Evolutionary conservation across 2,329 filamentous ascomycete species (phyloP), one percentile per base, ranked within the genome.

Genomic region (Esteya vermicola): DNA sequence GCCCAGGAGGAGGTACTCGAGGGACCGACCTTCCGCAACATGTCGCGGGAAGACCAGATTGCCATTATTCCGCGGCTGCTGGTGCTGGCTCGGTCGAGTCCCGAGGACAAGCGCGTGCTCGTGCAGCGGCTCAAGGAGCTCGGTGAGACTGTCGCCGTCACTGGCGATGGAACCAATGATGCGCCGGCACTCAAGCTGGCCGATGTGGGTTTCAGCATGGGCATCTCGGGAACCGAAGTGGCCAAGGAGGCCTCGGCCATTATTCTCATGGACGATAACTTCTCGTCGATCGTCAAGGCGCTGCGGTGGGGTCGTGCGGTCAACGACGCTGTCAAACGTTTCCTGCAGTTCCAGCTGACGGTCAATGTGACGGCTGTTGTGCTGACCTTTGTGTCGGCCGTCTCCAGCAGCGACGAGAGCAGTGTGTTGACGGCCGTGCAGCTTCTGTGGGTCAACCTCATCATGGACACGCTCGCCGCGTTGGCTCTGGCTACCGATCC

Each of bases 401-500:
- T 93, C 9, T 75, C 80, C 23, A 86, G 71, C 56, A 54, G 56
- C 0, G 61, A 75, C 2, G 80, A 89, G 55, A 57, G 65, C 36
- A 85, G 85, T 36, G 86, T 94, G 21, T 64, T 95, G 41, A 91
- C 76, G 3, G 86, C 86, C 10, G 86, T 94, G 21, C 88, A 95
- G 60, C 72, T 95, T 50, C 76, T 95, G 23, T 95, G 88, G 88
- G 85, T 95, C 52, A 95, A 94, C 53, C 67, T 95, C 51, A 95
- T 95, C 62, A 95, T 94, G 88, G 88, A 95, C 52, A 94, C 88
- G 0, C 85, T 95, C 44, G 88, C 86, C 20, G 86, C 86, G 14
- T 68, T 94, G 31, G 86, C 86, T 9, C 72, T 94, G 39, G 86
- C 86, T 2, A 94, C 86, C 2, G 86, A 94, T 55, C 84, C 85